Evolutionary conservation across 805 yeast species (phyloP).

Genomic region (Ogataea neopini): DNA sequence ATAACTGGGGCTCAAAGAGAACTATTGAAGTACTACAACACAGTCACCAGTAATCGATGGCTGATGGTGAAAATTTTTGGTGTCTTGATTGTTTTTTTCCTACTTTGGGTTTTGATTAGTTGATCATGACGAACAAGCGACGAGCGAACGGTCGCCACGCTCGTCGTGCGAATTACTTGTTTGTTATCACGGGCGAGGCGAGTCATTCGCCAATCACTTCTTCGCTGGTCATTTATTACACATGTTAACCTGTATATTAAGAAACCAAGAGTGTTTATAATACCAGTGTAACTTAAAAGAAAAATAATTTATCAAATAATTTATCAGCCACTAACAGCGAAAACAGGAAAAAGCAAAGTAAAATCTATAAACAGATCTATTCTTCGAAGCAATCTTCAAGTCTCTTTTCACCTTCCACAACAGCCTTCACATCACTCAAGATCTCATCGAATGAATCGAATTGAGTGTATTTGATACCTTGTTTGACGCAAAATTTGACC

Average conservation of each 20-base stretch:
- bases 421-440: conserved; percentile 55
- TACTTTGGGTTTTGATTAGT: conserved; percentile 78
- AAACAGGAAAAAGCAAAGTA: not conserved
- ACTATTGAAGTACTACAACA: conserved; percentile 82
- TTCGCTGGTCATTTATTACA: too few relatives aligned
- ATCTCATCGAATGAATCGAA: conserved; percentile 79
- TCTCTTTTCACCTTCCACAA: conserved; percentile 46
- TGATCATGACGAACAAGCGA: too few relatives aligned
- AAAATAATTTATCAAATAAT: not conserved
- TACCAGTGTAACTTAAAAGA: not conserved
- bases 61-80: conserved; percentile 87
- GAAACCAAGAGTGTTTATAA: not conserved
- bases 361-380: conserved; percentile 10
- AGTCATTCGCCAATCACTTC: too few relatives aligned
- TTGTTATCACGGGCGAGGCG: too few relatives aligned
- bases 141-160: too few relatives aligned
- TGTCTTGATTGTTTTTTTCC: conserved; percentile 71
- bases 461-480: conserved; percentile 80
- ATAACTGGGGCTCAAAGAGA: conserved; percentile 95
- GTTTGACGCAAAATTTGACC: conserved; percentile 78
- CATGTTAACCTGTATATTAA: not conserved
- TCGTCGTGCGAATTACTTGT: too few relatives aligned
- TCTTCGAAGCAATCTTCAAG: conserved; percentile 39
- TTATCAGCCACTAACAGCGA: not conserved
- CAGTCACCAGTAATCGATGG: conserved; percentile 90